Evolutionary conservation across 2,329 filamentous ascomycete species (phyloP).

Genomic region (Fusarium stilboides): DNA sequence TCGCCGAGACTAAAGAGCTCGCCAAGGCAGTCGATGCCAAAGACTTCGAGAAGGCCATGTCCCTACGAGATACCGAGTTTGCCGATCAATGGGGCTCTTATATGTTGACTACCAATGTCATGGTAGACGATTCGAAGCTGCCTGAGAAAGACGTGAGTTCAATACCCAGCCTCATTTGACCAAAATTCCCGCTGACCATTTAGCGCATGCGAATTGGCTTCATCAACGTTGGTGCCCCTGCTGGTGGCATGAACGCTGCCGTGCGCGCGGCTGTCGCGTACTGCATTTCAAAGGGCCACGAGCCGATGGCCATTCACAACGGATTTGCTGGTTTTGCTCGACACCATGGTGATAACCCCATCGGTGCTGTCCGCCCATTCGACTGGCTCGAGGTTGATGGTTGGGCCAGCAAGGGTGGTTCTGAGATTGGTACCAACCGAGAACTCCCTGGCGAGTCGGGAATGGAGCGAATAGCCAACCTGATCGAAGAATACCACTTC

Average conservation of each 20-base stretch:
- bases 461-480: slow-evolving; percentile 84
- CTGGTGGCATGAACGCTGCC: slow-evolving; percentile 98
- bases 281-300: slow-evolving; percentile 92
- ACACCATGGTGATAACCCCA: slow-evolving; percentile 86
- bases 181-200: slow-evolving; percentile 49
- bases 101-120: slow-evolving; percentile 88
- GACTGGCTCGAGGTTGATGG: slow-evolving; percentile 94
- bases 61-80: slow-evolving; percentile 91
- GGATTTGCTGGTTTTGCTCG: slow-evolving; percentile 95
- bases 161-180: not conserved
- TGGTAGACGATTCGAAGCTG: slow-evolving; percentile 77
- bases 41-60: slow-evolving; percentile 91
- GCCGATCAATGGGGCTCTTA: slow-evolving; percentile 93
- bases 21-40: slow-evolving; percentile 85
- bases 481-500: slow-evolving; percentile 89
- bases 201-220: slow-evolving; percentile 94
- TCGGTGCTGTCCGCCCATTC: slow-evolving; percentile 87
- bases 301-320: slow-evolving; percentile 93
- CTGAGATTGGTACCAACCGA: slow-evolving; percentile 97
- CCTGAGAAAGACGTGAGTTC: slow-evolving; percentile 77
- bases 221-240: slow-evolving; percentile 95
- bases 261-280: slow-evolving; percentile 94
- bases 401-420: slow-evolving; percentile 97
- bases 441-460: slow-evolving; percentile 89
- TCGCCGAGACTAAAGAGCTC: slow-evolving; percentile 87